Evolutionary conservation across 2,329 filamentous ascomycete genomes (phyloP).

Genomic region (Colletotrichum viniferum): DNA sequence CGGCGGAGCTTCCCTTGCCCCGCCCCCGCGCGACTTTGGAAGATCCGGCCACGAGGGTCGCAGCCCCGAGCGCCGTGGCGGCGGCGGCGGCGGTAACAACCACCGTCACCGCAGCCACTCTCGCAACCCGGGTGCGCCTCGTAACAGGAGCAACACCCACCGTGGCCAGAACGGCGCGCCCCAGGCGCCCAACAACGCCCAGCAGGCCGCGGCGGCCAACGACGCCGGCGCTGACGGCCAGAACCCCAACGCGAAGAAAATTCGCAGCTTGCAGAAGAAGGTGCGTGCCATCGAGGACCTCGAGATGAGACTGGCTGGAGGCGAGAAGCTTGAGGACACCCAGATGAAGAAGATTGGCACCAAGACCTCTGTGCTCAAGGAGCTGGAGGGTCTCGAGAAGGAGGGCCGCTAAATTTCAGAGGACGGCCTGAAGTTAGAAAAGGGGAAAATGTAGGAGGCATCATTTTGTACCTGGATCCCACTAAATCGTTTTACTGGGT

Average conservation of each 20-base stretch:
- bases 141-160: conserved; percentile 56
- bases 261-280: conserved; percentile 93
- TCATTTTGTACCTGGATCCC: neutral
- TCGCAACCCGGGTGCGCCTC: conserved; percentile 53
- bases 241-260: conserved; percentile 90
- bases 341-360: conserved; percentile 98
- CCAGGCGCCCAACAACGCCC: conserved; percentile 26
- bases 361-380: conserved; percentile 82
- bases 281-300: conserved; percentile 96
- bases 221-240: conserved; percentile 47
- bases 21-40: conserved; percentile 39
- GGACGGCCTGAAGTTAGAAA: neutral
- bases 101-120: conserved; percentile 59
- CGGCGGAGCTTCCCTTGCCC: conserved; percentile 51
- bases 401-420: neutral
- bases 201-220: conserved; percentile 27
- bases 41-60: conserved; percentile 49
- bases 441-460: neutral
- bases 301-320: conserved; percentile 92
- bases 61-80: conserved; percentile 69
- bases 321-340: conserved; percentile 97
- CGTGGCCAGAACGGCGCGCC: conserved; percentile 35
- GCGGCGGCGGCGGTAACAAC: conserved; percentile 27
- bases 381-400: conserved; percentile 67
- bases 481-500: neutral